Evolutionary conservation across 495 filamentous ascomycete genomes (phyloP).

Genomic region (Tuber melanosporum): DNA sequence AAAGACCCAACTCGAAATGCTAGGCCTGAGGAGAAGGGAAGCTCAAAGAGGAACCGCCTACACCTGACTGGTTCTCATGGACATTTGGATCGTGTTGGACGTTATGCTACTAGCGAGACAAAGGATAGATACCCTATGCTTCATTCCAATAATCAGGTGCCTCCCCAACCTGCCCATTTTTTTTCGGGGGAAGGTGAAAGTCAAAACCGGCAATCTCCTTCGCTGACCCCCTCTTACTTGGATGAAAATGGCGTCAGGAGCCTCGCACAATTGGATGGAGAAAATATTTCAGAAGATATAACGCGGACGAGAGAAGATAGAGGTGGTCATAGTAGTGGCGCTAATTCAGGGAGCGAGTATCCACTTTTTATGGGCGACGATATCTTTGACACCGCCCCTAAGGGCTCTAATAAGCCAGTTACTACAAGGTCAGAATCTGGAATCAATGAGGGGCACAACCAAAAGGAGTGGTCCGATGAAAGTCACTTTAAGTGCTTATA

Average conservation of each 20-base stretch:
- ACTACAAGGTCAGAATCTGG: not conserved
- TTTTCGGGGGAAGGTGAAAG: not conserved
- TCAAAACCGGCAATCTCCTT: not conserved
- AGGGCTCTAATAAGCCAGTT: not conserved
- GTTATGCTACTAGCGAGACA: not conserved
- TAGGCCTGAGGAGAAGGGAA: not conserved
- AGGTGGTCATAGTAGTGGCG: not conserved
- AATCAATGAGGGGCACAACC: not conserved
- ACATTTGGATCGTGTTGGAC: not conserved
- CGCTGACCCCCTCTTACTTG: not conserved
- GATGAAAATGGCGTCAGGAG: not conserved
- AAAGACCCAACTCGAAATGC: not conserved
- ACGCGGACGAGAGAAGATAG: not conserved
- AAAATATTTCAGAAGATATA: not conserved
- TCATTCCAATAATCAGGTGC: not conserved
- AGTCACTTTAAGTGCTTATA: not conserved
- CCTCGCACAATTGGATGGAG: not conserved
- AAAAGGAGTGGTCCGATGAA: not conserved
- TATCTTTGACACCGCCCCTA: not conserved
- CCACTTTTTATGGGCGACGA: not conserved
- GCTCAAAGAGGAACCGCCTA: not conserved
- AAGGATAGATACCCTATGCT: not conserved
- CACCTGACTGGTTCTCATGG: not conserved
- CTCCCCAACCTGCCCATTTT: not conserved
- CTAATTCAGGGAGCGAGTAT: not conserved